Base-by-base conservation (phyloP, 805 yeast species). In the Saturnispora hagleri region DNA sequence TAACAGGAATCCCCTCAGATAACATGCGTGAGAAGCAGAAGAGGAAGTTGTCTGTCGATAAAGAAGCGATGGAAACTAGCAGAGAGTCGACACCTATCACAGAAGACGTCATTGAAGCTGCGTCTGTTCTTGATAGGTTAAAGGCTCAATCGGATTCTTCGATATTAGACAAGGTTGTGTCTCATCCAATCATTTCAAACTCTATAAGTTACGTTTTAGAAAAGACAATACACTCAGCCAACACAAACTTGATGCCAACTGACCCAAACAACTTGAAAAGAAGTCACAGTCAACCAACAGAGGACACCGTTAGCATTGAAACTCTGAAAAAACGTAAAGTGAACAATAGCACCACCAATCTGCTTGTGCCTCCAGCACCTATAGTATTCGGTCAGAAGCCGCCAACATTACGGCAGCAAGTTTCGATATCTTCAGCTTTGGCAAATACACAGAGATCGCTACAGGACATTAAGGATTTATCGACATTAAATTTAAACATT, bases 191-290 rank as follows among this genome's bases (percentile, higher is more conserved):
- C 6, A 69, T 69, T 1, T 65, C 72, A 5, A 62, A 60, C 44
- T 67, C 72, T 0, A 67, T 69, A 52, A 66, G 60, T 46, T 68
- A 66, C 50, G 68, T 69, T 61, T 56, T 69, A 40, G 71, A 69
- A 53, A 67, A 63, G 46, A 69, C 69, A 1, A 65, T 67, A 17
- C 55, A 59, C 40, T 57, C 63, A 5, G 65, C 69, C 8, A 62
- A 58, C 51, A 58, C 54, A 47, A 57, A 62, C 34, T 55, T 66
- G 3, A 33, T 56, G 15, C 47, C 55, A 27, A 26, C 26, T 1
- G 35, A 28, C 15, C 18, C 7, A 4, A 7, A 24, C 13, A 8
- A 13, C 18, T 13, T 38, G 24, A 38, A 38, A 38, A 17, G 42
- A 38, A 38, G 42, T 38, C 42, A 17, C 20, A 38, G 24, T n/a